These are phyloP conservation scores for Hyphopichia burtonii DNA, from an alignment of 1,139 yeast genomes.

Conservation along the genomic window DNA sequence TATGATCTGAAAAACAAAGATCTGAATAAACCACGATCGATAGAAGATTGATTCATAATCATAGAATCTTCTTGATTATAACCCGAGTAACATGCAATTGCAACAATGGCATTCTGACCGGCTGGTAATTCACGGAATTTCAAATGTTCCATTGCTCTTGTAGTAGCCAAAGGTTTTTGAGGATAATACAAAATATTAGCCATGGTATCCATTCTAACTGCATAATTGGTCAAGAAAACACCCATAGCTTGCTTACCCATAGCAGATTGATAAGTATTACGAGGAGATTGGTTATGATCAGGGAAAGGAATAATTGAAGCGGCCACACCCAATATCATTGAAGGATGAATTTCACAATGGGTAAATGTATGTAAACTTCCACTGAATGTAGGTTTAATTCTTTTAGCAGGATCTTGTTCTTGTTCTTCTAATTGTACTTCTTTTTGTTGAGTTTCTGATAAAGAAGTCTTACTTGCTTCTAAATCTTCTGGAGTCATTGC, in stretches of 20 bases:
- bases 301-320: constrained; percentile 99
- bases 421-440: constrained; percentile 48
- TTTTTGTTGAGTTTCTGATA: constrained; percentile 45
- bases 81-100: constrained; percentile 97
- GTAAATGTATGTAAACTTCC: constrained; percentile 85
- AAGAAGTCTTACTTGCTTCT: constrained; percentile 58
- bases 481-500: constrained; percentile 99
- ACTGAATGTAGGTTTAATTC: constrained; percentile 72
- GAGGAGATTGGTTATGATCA: constrained; percentile 97
- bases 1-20: constrained; percentile 94
- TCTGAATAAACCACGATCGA: constrained; percentile 94
- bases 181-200: constrained; percentile 96
- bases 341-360: constrained; percentile 98
- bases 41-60: constrained; percentile 98
- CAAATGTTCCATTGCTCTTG: constrained; percentile 97
- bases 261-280: constrained; percentile 99
- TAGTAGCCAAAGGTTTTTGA: constrained; percentile 98
- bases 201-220: constrained; percentile 99
- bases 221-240: constrained; percentile 93
- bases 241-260: constrained; percentile 99
- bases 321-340: constrained; percentile 97
- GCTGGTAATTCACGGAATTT: constrained; percentile 98
- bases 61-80: constrained; percentile 99
- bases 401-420: constrained; percentile 73
- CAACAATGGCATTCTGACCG: constrained; percentile 98